Evolutionary conservation across 208 protist genomes (phyloP), one percentile per base, ranked within the genome.

Genomic region (Trypanosomatidae sp.): DNA sequence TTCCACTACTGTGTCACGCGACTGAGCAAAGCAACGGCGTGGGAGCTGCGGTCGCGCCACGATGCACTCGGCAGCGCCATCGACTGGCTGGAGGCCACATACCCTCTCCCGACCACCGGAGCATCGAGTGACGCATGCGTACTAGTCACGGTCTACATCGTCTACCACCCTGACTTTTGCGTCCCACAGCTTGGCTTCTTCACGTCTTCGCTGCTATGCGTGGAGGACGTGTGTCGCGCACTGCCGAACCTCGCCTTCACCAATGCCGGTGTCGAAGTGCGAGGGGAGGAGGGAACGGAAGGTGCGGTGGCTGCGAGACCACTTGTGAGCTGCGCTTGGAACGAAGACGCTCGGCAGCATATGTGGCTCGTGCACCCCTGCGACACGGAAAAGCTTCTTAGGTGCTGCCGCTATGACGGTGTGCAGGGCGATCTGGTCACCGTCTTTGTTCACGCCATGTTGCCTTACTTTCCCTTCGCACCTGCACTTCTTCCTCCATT

Each of bases 291-390:
- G n/a, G n/a, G n/a, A n/a, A n/a, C n/a, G n/a, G n/a, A n/a, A n/a
- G n/a, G n/a, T n/a, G n/a, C n/a, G n/a, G n/a, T n/a, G n/a, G n/a
- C n/a, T n/a, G n/a, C n/a, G n/a, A n/a, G n/a, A n/a, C n/a, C n/a
- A n/a, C n/a, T n/a, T n/a, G n/a, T n/a, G n/a, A 85, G 81, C 69
- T 79, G 58, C 33, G 58, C 50, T 9, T 92, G 85, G 68, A 80
- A 60, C 66, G 83, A 92, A 15, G 88, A 92, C 19, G 30, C 86
- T 7, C 50, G 79, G 43, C 74, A 77, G 74, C 33, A 82, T 33
- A 67, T 87, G 67, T 92, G 85, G 84, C 64, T 79, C 4, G 56
- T 92, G 13, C 88, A 92, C 65, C 81, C 78, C 59, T 93, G 89
- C 62, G 89, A 93, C 62, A 81, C 79, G 22, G 79, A 69, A 39